A percentile compares a stretch with the other conserved stretches of the same genome.
phyloP scores from a whole-genome alignment of 2,329 filamentous ascomycete species.

The Diaporthe ilicicola region DNA sequence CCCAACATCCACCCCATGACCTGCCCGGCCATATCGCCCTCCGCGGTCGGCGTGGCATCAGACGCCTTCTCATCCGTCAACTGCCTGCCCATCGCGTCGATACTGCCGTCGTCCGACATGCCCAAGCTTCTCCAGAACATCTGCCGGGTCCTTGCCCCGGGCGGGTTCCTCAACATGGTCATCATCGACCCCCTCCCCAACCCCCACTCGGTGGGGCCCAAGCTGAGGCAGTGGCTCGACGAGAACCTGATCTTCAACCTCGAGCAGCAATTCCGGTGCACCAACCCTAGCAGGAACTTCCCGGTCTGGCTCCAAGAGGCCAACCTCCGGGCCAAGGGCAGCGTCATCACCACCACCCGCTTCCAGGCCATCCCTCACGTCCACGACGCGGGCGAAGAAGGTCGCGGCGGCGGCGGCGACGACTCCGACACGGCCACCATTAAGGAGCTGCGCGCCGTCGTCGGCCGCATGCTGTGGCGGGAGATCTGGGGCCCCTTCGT shows the following conservation, averaged over 20 bases:
- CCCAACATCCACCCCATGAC: conserved; percentile 51
- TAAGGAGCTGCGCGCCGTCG: conserved; percentile 53
- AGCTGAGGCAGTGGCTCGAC: conserved; percentile 68
- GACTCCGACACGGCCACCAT: conserved; percentile 32
- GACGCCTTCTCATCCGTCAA: conserved; percentile 59
- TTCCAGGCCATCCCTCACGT: conserved; percentile 53
- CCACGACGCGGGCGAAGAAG: conserved; percentile 1
- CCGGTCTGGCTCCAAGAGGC: conserved; percentile 67
- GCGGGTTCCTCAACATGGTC: conserved; percentile 65
- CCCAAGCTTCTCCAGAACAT: conserved; percentile 64
- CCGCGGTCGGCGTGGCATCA: conserved; percentile 48
- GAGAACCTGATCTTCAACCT: conserved; percentile 67
- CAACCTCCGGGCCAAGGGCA: conserved; percentile 57
- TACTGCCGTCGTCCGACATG: conserved; percentile 65
- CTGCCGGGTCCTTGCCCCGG: conserved; percentile 61
- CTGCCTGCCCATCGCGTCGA: conserved; percentile 63
- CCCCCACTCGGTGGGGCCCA: conserved; percentile 62
- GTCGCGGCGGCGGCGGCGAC: conserved; percentile 34
- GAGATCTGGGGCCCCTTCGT: conserved; percentile 67
- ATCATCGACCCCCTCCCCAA: conserved; percentile 71
- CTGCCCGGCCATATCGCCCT: conserved; percentile 48
- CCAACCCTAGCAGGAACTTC: conserved; percentile 65
- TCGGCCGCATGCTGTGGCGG: conserved; percentile 67
- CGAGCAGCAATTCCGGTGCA: conserved; percentile 65
- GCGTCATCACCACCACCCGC: conserved; percentile 55